A percentile compares a stretch with the other conserved stretches of the same genome.
Evolutionary conservation across 495 filamentous ascomycete species (phyloP).

Genomic region (Astrocystis sublimbata): DNA sequence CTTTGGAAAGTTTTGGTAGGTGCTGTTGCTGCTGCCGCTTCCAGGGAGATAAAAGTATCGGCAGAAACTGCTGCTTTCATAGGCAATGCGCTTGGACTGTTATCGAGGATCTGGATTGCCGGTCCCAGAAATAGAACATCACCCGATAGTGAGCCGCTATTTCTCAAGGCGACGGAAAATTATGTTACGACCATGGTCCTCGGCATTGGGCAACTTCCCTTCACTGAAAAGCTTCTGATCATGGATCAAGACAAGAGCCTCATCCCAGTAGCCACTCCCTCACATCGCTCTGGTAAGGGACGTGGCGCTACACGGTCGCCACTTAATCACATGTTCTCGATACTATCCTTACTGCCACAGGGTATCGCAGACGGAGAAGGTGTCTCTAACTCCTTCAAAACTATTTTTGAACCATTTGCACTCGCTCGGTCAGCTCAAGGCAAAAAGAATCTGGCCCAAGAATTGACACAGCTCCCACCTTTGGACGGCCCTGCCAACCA

Average conservation of each 20-base stretch:
- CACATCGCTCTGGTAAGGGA: conserved; percentile 46
- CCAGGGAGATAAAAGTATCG: conserved; percentile 88
- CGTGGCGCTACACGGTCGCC: conserved; percentile 41
- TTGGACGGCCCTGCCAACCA: conserved; percentile 39
- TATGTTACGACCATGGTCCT: conserved; percentile 63
- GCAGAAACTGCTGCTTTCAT: conserved; percentile 78
- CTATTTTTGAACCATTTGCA: conserved; percentile 47
- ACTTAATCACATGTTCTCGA: conserved; percentile 52
- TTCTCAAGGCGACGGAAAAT: conserved; percentile 60
- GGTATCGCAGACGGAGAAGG: conserved; percentile 46
- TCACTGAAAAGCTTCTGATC: conserved; percentile 73
- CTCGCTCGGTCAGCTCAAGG: conserved; percentile 29
- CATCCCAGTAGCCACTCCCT: conserved; percentile 51
- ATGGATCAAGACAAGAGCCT: conserved; percentile 43
- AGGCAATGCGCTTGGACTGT: conserved; percentile 64
- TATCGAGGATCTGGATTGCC: conserved; percentile 66
- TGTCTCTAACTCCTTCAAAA: conserved; percentile 41
- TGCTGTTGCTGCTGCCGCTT: conserved; percentile 73
- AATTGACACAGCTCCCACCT: conserved; percentile 41
- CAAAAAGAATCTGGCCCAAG: conserved; percentile 45
- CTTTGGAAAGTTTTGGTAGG: conserved; percentile 71
- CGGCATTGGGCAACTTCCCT: conserved; percentile 69
- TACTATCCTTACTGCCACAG: conserved; percentile 44
- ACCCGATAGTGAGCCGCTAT: conserved; percentile 38
- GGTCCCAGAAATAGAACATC: conserved; percentile 30